These are phyloP conservation scores for Talaromyces liani DNA, from an alignment of 495 filamentous ascomycete species.

Conservation along the genomic window DNA sequence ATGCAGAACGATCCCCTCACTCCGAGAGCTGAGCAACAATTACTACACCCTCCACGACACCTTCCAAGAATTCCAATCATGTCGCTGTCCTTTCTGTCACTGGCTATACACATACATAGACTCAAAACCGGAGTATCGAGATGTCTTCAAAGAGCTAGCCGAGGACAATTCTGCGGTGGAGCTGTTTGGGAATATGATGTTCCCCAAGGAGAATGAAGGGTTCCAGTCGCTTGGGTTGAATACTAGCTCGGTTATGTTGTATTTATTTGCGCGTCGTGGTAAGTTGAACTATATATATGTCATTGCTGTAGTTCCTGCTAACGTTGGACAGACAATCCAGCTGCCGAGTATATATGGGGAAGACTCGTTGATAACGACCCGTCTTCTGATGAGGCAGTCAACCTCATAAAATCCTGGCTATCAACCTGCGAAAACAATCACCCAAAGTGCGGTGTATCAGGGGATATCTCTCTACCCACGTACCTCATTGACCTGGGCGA, in stretches of 20 bases:
- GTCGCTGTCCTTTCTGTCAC: neutral
- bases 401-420: neutral
- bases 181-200: neutral
- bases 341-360: neutral
- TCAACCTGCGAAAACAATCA: neutral
- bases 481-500: neutral
- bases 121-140: neutral
- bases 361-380: neutral
- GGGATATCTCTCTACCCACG: neutral
- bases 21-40: neutral
- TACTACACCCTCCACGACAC: neutral
- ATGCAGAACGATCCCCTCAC: neutral
- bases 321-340: neutral
- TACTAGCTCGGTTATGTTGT: neutral
- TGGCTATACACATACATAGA: slow-evolving; percentile 1
- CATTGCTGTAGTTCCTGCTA: neutral
- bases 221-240: neutral
- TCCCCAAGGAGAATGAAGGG: neutral
- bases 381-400: neutral
- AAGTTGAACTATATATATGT: neutral
- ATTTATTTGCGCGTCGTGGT: neutral
- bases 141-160: neutral
- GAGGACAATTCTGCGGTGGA: neutral
- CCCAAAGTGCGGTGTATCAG: neutral
- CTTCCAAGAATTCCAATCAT: neutral